Evolutionary conservation across 2,329 filamentous ascomycete genomes (phyloP), one percentile per base, ranked within the genome.

Genomic region (Colletotrichum endophyticum): DNA sequence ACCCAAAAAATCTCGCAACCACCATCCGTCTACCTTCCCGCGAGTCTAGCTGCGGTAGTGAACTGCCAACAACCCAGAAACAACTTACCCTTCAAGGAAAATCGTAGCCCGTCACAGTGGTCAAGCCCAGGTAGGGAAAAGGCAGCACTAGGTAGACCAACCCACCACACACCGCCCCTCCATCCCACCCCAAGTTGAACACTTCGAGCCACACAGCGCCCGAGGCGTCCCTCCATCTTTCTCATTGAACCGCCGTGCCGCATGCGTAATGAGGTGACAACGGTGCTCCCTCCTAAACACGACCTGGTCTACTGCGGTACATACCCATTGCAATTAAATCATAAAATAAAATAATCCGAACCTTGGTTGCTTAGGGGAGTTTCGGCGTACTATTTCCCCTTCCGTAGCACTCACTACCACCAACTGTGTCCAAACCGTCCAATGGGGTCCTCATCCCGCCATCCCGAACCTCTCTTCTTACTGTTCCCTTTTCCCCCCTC

Each of bases 161-260:
- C 22, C 22, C 15, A 59, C 28, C 19, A 62, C 59, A 62, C 59
- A n/a, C 39, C 39, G 39, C 39, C 39, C 39, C 39, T 44, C 39
- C 39, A 44, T 44, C 39, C 39, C 59, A 25, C 59, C 59, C 59
- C 44, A 49, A 49, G 59, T 32, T 13, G 59, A 32, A 32, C 16
- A 73, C 61, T 22, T 44, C 57, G 66, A 53, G 57, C 72, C 72
- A 73, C 57, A 70, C 72, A 73, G 39, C 57, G 66, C 57, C 57
- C 72, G 66, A 73, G 66, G 72, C 66, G 39, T 59, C 72, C 72
- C 66, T 70, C 61, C 66, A 67, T 44, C 22, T 49, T 66, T 3
- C 27, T 64, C 62, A 28, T 32, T 30, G 57, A 62, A n/a, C 30
- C 59, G 16, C 59, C 59, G 59, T 32, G 59, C 59, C 59, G 59